A percentile compares a stretch with the other conserved stretches of the same genome.
phyloP scores from a whole-genome alignment of 352 stramenopile genomes.

The Globisporangium spinosum region DNA sequence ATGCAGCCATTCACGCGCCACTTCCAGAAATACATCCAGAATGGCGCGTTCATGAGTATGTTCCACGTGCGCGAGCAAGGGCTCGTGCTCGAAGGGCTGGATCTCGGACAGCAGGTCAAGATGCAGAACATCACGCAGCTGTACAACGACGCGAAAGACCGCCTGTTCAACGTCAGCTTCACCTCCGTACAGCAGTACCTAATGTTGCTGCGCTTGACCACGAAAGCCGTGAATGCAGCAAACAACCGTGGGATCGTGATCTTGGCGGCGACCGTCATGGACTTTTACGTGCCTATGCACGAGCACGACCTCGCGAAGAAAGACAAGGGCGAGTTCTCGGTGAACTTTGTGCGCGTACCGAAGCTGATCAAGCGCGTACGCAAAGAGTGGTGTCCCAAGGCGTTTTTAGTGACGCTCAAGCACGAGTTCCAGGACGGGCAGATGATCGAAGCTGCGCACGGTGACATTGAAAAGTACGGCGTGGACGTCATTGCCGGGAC shows the following conservation, averaged over 20 bases:
- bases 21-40: slow-evolving; percentile 80
- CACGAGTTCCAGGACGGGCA: slow-evolving; percentile 63
- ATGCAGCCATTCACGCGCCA: slow-evolving; percentile 80
- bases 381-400: slow-evolving; percentile 76
- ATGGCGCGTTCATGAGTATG: slow-evolving; percentile 82
- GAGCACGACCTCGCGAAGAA: slow-evolving; percentile 32
- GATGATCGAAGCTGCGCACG: slow-evolving; percentile 63
- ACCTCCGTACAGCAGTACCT: slow-evolving; percentile 83
- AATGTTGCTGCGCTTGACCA: slow-evolving; percentile 57
- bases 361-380: slow-evolving; percentile 81
- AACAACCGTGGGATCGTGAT: slow-evolving; percentile 69
- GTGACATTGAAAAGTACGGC: slow-evolving; percentile 76
- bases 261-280: slow-evolving; percentile 72
- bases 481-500: slow-evolving; percentile 75
- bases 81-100: slow-evolving; percentile 62
- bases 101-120: slow-evolving; percentile 55
- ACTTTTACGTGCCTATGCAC: slow-evolving; percentile 67
- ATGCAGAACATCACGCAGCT: slow-evolving; percentile 64
- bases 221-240: slow-evolving; percentile 49
- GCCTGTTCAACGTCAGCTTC: slow-evolving; percentile 73
- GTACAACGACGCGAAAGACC: slow-evolving; percentile 59
- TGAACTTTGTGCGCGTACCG: slow-evolving; percentile 78
- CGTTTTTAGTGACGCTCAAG: slow-evolving; percentile 80
- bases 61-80: slow-evolving; percentile 55
- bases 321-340: slow-evolving; percentile 53